Evolutionary conservation across 2,329 filamentous ascomycete species (phyloP).

Genomic region (Clarireedia monteithiana): DNA sequence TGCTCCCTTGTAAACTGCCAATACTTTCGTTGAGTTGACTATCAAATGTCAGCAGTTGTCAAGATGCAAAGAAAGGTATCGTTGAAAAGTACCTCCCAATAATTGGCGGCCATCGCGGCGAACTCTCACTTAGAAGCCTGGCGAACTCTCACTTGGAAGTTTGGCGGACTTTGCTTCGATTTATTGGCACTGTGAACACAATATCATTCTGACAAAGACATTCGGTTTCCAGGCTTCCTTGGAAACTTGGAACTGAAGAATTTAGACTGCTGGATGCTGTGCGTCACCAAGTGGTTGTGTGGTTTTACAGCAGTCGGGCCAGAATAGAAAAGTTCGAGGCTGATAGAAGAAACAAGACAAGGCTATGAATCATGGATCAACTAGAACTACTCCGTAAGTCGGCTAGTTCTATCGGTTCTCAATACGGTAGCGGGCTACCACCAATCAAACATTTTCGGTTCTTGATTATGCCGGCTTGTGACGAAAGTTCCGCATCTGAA

Average conservation of each 20-base stretch:
- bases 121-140: background rate
- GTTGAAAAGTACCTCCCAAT: conserved; percentile 9
- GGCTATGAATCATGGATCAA: conserved; percentile 3
- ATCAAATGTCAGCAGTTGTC: background rate
- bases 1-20: conserved; percentile 88
- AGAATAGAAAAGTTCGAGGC: background rate
- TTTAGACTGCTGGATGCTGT: background rate
- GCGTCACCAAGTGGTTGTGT: background rate
- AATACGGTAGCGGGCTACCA: conserved; percentile 1
- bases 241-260: background rate
- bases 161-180: background rate
- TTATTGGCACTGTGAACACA: background rate
- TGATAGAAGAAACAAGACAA: conserved; percentile 7
- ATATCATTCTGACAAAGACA: background rate
- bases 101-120: conserved; percentile 13
- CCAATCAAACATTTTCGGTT: conserved; percentile 8
- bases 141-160: background rate
- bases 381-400: background rate
- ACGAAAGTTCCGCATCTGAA: conserved; percentile 1
- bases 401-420: background rate
- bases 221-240: background rate
- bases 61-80: background rate
- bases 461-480: conserved; percentile 6
- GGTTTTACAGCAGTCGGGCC: background rate
- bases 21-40: conserved; percentile 80